Evolutionary conservation across 83 land plant genomes (phyloP).

Genomic region (Larix sibirica): DNA sequence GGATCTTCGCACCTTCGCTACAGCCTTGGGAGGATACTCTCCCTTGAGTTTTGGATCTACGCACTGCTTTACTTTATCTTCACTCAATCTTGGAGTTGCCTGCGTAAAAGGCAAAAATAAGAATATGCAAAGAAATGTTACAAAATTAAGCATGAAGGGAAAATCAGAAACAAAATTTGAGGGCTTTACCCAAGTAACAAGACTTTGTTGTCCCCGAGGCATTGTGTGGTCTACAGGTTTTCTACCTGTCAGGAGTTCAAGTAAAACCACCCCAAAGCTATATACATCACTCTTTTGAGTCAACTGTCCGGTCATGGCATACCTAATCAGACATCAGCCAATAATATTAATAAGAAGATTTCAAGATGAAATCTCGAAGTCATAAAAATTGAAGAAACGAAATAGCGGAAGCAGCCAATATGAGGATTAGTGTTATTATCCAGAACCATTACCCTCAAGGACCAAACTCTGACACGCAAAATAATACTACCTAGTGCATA

Average conservation of each 20-base stretch:
- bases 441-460: too few relatives aligned
- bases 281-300: conserved; percentile 81
- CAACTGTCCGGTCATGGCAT: conserved; percentile 83
- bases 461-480: too few relatives aligned
- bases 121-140: neutral
- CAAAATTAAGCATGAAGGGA: neutral
- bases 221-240: conserved; percentile 78
- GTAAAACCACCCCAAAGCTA: conserved; percentile 72
- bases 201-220: conserved; percentile 85
- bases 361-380: too few relatives aligned
- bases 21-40: conserved; percentile 47
- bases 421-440: too few relatives aligned
- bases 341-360: too few relatives aligned
- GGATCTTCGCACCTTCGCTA: conserved; percentile 30
- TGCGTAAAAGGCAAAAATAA: neutral
- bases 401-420: too few relatives aligned
- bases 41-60: conserved; percentile 47
- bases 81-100: conserved; percentile 53
- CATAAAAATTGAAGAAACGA: too few relatives aligned
- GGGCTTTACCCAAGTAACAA: conserved; percentile 72
- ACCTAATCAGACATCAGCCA: conserved; percentile 26
- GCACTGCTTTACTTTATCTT: conserved; percentile 50
- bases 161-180: neutral
- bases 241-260: conserved; percentile 73
- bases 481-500: too few relatives aligned